Conservation (phyloP, 495 filamentous ascomycete species). For the Gamarada debralockiae region DNA sequence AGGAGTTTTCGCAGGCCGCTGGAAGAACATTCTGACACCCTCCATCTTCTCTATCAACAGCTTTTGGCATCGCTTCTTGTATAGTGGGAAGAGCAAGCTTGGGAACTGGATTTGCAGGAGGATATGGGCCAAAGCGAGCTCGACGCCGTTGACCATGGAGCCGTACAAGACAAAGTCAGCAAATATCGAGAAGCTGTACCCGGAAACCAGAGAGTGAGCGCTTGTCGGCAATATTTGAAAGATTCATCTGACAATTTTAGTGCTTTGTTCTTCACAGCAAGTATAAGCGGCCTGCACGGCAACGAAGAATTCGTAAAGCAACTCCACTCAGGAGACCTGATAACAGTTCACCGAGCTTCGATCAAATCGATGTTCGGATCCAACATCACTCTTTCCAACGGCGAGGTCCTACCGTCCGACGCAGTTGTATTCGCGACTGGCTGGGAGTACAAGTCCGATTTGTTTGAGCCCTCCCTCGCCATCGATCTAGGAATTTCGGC, state of each 20-base stretch:
- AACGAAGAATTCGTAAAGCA: background rate
- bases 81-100: background rate
- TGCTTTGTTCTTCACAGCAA: background rate
- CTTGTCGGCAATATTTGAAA: background rate
- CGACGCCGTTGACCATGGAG: background rate
- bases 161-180: background rate
- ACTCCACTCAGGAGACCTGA: background rate
- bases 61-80: background rate
- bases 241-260: background rate
- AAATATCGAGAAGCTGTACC: background rate
- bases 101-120: background rate
- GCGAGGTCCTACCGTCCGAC: background rate
- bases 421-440: background rate
- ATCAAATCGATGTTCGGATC: constrained; percentile 1
- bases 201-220: background rate
- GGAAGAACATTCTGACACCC: constrained; percentile 1
- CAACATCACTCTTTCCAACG: background rate
- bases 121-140: background rate
- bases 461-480: background rate
- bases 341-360: background rate
- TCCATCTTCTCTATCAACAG: background rate
- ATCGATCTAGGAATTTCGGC: background rate
- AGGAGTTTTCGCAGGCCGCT: background rate
- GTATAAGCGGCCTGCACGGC: background rate
- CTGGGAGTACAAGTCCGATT: background rate